Evolutionary conservation across 495 filamentous ascomycete genomes (phyloP).

Genomic region (Aspergillus conjunctus): DNA sequence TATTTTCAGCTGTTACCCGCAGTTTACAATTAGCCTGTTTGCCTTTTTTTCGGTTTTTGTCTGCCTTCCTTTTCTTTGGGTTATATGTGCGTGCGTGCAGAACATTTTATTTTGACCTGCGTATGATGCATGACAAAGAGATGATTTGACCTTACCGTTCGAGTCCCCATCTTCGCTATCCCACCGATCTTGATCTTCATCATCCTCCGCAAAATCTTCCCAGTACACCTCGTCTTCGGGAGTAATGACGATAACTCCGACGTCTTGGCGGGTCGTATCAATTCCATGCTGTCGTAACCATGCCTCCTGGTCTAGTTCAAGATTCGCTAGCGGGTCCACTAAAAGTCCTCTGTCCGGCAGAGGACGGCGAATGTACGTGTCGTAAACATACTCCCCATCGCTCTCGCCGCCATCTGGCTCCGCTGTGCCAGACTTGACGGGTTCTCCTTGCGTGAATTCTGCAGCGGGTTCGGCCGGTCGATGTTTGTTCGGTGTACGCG

Average conservation of each 20-base stretch:
- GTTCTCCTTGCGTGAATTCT: slow-evolving; percentile 22
- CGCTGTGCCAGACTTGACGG: background rate
- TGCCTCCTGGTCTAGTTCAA: slow-evolving; percentile 33
- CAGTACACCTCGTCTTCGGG: slow-evolving; percentile 60
- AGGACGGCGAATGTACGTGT: slow-evolving; percentile 59
- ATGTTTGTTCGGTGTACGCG: slow-evolving; percentile 38
- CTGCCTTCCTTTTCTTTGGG: background rate
- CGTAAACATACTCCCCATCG: slow-evolving; percentile 64
- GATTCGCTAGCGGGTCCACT: slow-evolving; percentile 37
- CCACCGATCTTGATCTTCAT: slow-evolving; percentile 54
- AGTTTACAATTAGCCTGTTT: slow-evolving; percentile 14
- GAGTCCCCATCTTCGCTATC: slow-evolving; percentile 64
- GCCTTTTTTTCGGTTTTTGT: background rate
- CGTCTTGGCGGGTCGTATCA: slow-evolving; percentile 38
- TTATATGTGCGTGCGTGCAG: too few relatives aligned
- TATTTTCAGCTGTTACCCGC: slow-evolving; percentile 56
- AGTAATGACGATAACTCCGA: slow-evolving; percentile 62
- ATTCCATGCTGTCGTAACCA: slow-evolving; percentile 36
- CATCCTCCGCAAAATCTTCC: slow-evolving; percentile 57
- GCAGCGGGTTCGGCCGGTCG: slow-evolving; percentile 22
- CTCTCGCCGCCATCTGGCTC: slow-evolving; percentile 36
- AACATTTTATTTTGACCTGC: slow-evolving; percentile 1
- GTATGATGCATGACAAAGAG: background rate
- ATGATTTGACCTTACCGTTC: slow-evolving; percentile 48
- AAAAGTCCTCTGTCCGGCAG: slow-evolving; percentile 35